phyloP scores from a whole-genome alignment of 2,329 filamentous ascomycete species.

The Hypoxylon sp. region DNA sequence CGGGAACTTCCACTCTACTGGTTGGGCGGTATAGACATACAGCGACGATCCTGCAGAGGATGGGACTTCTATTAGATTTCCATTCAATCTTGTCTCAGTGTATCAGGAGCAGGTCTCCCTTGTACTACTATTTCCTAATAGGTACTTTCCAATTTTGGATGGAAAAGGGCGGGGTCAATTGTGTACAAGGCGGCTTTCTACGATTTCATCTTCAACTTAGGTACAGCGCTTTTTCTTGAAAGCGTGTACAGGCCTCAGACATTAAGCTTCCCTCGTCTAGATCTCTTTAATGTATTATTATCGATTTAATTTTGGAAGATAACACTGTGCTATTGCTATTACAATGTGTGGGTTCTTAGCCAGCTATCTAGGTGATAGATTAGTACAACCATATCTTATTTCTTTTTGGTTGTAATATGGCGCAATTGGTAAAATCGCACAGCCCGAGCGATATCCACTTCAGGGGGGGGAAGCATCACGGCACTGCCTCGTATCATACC shows the following conservation, averaged over 20 bases:
- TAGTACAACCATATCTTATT: constrained; percentile 24
- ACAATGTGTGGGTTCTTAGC: constrained; percentile 9
- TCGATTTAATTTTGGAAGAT: background rate
- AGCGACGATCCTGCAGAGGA: background rate
- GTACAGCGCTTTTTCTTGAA: background rate
- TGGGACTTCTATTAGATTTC: background rate
- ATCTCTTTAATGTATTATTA: constrained; percentile 14
- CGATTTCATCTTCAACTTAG: constrained; percentile 23
- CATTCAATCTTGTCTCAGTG: background rate
- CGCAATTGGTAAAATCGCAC: constrained; percentile 20
- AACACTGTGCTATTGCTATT: constrained; percentile 21
- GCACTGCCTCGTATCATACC: constrained; percentile 1
- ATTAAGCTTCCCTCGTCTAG: background rate
- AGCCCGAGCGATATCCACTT: constrained; percentile 3
- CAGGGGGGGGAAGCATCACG: background rate
- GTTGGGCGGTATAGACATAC: background rate
- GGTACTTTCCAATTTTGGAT: background rate
- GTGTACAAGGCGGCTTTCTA: background rate
- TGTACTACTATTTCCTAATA: background rate
- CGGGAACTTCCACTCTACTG: background rate
- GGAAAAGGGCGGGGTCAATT: background rate
- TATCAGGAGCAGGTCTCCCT: constrained; percentile 5
- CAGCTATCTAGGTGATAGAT: constrained; percentile 7
- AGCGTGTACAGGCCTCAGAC: constrained; percentile 8
- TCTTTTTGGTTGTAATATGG: constrained; percentile 10